These are phyloP conservation scores for Naumovozyma castellii DNA, from an alignment of 805 yeast species.

Conservation along the genomic window DNA sequence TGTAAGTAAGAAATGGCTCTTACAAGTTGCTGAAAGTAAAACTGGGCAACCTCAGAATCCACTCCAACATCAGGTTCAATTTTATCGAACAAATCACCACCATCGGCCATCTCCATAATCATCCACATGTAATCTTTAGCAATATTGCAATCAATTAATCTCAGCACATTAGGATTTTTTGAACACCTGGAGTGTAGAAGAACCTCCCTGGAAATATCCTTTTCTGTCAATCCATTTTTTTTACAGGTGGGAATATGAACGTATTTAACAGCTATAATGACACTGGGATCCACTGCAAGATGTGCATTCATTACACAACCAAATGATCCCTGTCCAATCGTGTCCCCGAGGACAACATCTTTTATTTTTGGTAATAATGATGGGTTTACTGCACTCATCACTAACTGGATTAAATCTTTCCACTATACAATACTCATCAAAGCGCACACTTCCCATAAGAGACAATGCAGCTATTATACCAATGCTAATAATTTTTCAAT, in stretches of 20 bases:
- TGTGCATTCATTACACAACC: slow-evolving; percentile 51
- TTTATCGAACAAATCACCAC: slow-evolving; percentile 72
- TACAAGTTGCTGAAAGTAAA: slow-evolving; percentile 57
- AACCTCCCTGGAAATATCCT: slow-evolving; percentile 43
- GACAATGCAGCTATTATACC: background rate
- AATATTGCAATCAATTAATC: slow-evolving; percentile 44
- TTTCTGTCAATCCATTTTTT: slow-evolving; percentile 30
- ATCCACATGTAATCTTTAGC: slow-evolving; percentile 54
- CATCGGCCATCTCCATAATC: slow-evolving; percentile 57
- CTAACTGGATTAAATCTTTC: slow-evolving; percentile 2
- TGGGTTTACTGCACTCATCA: slow-evolving; percentile 23
- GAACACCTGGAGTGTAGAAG: slow-evolving; percentile 49
- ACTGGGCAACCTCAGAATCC: slow-evolving; percentile 54
- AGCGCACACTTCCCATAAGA: background rate
- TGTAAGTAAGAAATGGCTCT: slow-evolving; percentile 55
- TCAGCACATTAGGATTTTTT: slow-evolving; percentile 51
- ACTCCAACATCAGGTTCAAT: slow-evolving; percentile 70
- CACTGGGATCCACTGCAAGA: slow-evolving; percentile 28
- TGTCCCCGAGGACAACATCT: slow-evolving; percentile 38
- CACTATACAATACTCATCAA: slow-evolving; percentile 35
- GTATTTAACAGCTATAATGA: slow-evolving; percentile 49
- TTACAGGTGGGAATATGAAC: slow-evolving; percentile 36
- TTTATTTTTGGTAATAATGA: slow-evolving; percentile 36
- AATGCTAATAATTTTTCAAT: too few relatives aligned
- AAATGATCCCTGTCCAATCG: slow-evolving; percentile 61